Conservation (phyloP, 139 green algal genomes). For the Chlamydomonas incerta region DNA sequence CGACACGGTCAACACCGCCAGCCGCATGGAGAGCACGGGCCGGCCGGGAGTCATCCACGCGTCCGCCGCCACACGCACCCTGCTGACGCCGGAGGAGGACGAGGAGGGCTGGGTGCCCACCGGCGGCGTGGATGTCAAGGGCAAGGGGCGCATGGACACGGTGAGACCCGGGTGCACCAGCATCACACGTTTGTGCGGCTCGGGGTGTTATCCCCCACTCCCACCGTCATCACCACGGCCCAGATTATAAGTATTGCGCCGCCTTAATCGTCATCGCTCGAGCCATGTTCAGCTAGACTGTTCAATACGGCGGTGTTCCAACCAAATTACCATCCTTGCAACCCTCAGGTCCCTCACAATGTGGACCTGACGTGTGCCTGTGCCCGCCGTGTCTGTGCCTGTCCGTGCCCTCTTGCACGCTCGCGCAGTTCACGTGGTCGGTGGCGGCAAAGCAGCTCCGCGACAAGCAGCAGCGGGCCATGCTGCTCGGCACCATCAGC, state of each 20-base stretch:
- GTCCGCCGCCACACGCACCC: neutral
- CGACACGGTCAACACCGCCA: conserved; percentile 49
- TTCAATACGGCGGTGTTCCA: neutral
- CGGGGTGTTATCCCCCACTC: too few relatives aligned
- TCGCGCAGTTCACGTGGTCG: neutral
- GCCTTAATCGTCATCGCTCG: too few relatives aligned
- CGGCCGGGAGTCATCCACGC: conserved; percentile 49
- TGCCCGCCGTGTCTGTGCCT: too few relatives aligned
- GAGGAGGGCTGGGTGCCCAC: neutral
- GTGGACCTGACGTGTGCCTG: too few relatives aligned
- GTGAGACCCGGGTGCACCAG: neutral
- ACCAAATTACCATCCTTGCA: neutral
- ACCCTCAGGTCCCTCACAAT: neutral
- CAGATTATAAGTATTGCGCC: too few relatives aligned
- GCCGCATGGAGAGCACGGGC: conserved; percentile 53
- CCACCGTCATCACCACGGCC: too few relatives aligned
- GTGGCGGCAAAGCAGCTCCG: neutral
- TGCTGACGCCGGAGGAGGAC: conserved; percentile 2
- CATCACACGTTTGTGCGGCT: too few relatives aligned
- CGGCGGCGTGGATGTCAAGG: conserved; percentile 49
- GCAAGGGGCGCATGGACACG: conserved; percentile 57
- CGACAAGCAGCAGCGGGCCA: conserved; percentile 22
- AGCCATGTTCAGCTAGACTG: too few relatives aligned
- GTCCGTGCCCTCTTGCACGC: too few relatives aligned
- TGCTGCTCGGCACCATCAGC: conserved; percentile 25